Conservation (phyloP, 345 rosid species). For the Theobroma cacao region DNA sequence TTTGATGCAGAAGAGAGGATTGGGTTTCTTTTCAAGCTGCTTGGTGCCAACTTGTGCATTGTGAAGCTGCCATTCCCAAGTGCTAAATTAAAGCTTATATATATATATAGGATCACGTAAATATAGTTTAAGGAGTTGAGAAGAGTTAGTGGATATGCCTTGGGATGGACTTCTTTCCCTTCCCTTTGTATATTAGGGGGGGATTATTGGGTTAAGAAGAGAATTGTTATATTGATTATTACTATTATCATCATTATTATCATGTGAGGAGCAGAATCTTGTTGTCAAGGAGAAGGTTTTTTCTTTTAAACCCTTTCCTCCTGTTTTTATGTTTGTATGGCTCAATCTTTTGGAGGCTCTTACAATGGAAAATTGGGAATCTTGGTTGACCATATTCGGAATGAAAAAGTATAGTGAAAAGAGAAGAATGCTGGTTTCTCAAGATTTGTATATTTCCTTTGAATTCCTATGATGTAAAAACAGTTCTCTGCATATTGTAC, state of each 20-base stretch:
- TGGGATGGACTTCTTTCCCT: not conserved
- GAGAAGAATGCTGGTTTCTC: not conserved
- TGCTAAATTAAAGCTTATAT: not conserved
- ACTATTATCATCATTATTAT: not conserved
- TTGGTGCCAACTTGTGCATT: conserved; percentile 54
- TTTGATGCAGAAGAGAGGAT: conserved; percentile 63
- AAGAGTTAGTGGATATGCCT: not conserved
- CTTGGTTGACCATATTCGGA: not conserved
- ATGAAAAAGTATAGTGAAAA: not conserved
- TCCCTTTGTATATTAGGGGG: not conserved
- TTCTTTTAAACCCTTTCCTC: not conserved
- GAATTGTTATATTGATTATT: not conserved
- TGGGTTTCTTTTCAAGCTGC: conserved; percentile 81
- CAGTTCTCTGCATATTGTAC: too few species aligned
- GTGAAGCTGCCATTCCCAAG: conserved; percentile 25
- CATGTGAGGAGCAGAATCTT: not conserved
- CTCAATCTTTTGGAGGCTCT: not conserved
- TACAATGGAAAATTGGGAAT: not conserved
- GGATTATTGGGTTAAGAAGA: not conserved
- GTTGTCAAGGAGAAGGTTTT: not conserved
- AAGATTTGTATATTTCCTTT: not conserved
- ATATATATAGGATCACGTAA: not conserved
- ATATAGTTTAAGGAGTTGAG: not conserved
- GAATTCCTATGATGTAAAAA: not conserved
- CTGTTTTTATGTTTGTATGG: not conserved